A percentile compares a stretch with the other conserved stretches of the same genome.
These are phyloP conservation scores for Vanrija pseudolonga DNA, from an alignment of 1,284 basidiomycete species.

Conservation along the genomic window DNA sequence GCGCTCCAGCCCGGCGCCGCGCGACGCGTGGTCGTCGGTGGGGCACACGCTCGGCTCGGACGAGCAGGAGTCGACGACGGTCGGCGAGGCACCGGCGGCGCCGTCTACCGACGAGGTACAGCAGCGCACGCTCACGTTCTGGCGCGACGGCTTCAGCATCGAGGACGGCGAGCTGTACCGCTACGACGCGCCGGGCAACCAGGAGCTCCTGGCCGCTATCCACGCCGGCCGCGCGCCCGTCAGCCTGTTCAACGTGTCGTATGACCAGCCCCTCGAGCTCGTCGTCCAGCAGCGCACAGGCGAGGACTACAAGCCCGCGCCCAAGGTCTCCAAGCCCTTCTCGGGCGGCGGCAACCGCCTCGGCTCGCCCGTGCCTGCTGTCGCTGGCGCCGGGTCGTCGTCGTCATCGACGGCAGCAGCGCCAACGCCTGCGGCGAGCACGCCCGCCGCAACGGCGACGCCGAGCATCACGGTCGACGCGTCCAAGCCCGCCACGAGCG, in stretches of 20 bases:
- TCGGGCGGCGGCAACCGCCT: conserved; percentile 76
- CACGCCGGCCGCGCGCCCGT: conserved; percentile 79
- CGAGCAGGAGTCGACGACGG: conserved; percentile 65
- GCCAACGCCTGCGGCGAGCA: conserved; percentile 13
- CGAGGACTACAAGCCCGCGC: conserved; percentile 65
- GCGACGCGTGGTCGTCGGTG: conserved; percentile 58
- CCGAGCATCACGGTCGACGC: conserved; percentile 50
- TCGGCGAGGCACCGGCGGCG: conserved; percentile 45
- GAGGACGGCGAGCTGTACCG: conserved; percentile 82
- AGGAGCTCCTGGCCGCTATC: conserved; percentile 70
- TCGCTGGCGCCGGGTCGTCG: conserved; percentile 5
- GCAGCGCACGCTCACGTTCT: conserved; percentile 81
- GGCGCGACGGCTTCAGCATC: conserved; percentile 90
- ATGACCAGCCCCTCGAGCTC: conserved; percentile 82
- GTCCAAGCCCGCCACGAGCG: conserved; percentile 71
- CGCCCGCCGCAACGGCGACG: conserved; percentile 13
- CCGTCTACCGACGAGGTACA: conserved; percentile 60
- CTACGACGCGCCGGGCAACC: conserved; percentile 78
- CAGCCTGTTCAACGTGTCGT: conserved; percentile 68
- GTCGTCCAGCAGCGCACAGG: conserved; percentile 69
- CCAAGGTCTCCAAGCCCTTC: conserved; percentile 56
- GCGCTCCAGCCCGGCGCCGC: conserved; percentile 16
- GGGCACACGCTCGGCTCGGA: conserved; percentile 85
- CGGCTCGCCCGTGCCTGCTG: conserved; percentile 61
- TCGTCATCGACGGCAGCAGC: conserved; percentile 33